Base-by-base conservation (phyloP, 208 protist genomes). In the Leishmania guyanensis region DNA sequence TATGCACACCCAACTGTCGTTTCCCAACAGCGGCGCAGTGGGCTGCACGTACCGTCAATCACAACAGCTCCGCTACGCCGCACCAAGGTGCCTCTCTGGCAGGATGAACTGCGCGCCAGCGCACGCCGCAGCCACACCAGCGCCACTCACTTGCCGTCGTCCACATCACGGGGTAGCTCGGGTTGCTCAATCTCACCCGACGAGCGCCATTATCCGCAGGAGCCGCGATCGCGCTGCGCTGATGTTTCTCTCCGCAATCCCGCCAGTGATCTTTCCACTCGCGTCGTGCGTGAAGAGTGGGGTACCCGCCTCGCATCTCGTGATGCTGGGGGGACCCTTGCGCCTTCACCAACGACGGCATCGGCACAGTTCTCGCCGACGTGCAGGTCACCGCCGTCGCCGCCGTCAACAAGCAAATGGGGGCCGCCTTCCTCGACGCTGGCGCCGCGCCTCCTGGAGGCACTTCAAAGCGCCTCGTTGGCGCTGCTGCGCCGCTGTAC, bases 1-100 rank as follows among this genome's bases (percentile, higher is more conserved):
- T 78, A 85, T 75, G 72, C 82, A 51, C 77, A 78, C 43, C 48
- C 82, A 2, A 85, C 82, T 12, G 65, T 71, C 10, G 76, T 77
- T 20, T 81, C 82, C 16, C 16, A 79, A 43, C 71, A 69, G 54
- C 82, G 70, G 36, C 2, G 58, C 14, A 48, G 4, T 54, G 51
- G 33, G n/a, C 51, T 43, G 48, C 33, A 14, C n/a, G 53, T 43
- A 54, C n/a, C 69, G 8, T 58, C 78, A 51, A 22, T 51, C 43
- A 54, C 10, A 26, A 53, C 64, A 69, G 51, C 36, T 22, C 16
- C 6, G 56, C 81, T 33, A 50, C 39, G 53, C 33, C 48, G 76
- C 26, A 65, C 43, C n/a, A 77, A 80, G 48, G 29, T 77, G 70
- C 69, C 81, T 33, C 51, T 80, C 48, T 76, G 81, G 79, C 74